Evolutionary conservation across 305 asterid genomes (phyloP).

Genomic region (Lippia alba): DNA sequence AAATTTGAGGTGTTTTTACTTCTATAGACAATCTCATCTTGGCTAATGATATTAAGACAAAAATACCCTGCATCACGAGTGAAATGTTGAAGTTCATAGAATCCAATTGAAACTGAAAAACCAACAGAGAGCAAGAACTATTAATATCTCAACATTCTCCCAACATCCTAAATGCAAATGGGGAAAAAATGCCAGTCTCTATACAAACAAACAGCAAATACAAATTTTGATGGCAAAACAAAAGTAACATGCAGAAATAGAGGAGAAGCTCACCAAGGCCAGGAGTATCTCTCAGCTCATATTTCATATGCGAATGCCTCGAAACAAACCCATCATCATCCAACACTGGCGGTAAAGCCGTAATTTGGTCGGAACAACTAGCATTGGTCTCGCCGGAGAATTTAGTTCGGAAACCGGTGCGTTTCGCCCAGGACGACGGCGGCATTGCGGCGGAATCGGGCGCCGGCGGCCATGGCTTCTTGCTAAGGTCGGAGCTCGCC

Average conservation of each 20-base stretch:
- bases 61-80: too few relatives aligned
- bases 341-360: conserved; percentile 46
- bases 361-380: conserved; percentile 75
- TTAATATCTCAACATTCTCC: conserved; percentile 16
- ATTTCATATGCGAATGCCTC: conserved; percentile 88
- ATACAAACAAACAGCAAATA: conserved; percentile 5
- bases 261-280: conserved; percentile 77
- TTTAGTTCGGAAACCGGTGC: conserved; percentile 92
- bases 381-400: conserved; percentile 95
- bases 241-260: neutral
- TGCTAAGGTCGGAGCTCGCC: conserved; percentile 82
- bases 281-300: conserved; percentile 92
- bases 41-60: too few relatives aligned
- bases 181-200: conserved; percentile 11
- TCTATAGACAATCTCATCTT: too few relatives aligned
- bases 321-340: conserved; percentile 73
- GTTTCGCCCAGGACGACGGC: conserved; percentile 92
- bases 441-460: conserved; percentile 84
- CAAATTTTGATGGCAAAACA: neutral
- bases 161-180: neutral
- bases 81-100: conserved; percentile 93
- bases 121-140: conserved; percentile 32
- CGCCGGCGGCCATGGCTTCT: conserved; percentile 74
- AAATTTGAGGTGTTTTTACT: too few relatives aligned
- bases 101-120: conserved; percentile 91